These are phyloP conservation scores for Trichoderma lentiforme DNA, from an alignment of 2,329 filamentous ascomycete species.

Conservation along the genomic window DNA sequence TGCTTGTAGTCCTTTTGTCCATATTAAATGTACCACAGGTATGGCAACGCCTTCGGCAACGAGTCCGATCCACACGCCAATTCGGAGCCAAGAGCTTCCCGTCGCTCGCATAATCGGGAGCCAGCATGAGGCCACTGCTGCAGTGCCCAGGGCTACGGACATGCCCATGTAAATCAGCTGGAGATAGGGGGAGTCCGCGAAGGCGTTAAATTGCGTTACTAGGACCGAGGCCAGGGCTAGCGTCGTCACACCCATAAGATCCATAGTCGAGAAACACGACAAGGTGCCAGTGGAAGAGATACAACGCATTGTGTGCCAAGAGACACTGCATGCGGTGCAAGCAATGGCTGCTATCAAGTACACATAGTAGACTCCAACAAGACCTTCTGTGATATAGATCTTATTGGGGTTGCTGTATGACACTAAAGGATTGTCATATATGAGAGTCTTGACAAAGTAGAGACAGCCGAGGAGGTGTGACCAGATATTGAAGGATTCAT, in stretches of 20 bases:
- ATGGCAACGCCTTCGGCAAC: neutral
- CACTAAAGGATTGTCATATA: neutral
- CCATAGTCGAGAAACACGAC: neutral
- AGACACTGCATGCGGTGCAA: neutral
- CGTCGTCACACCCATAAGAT: neutral
- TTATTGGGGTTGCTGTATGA: neutral
- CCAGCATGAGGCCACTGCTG: neutral
- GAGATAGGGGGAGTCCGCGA: neutral
- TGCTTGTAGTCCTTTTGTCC: neutral
- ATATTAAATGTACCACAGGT: neutral
- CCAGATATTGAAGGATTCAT: conserved; percentile 5
- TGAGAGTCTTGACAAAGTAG: neutral
- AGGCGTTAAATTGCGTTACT: neutral
- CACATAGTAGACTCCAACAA: neutral
- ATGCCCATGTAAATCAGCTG: neutral
- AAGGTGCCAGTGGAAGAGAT: neutral
- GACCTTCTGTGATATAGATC: too few relatives aligned
- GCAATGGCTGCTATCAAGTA: neutral
- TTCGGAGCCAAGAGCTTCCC: neutral
- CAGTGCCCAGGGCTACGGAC: neutral
- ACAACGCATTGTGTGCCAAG: neutral
- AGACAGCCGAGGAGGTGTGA: neutral
- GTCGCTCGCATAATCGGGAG: neutral
- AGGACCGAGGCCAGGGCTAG: neutral
- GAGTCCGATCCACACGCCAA: neutral